Evolutionary conservation across 2,329 filamentous ascomycete genomes (phyloP).

Genomic region (Colletotrichum magnum): DNA sequence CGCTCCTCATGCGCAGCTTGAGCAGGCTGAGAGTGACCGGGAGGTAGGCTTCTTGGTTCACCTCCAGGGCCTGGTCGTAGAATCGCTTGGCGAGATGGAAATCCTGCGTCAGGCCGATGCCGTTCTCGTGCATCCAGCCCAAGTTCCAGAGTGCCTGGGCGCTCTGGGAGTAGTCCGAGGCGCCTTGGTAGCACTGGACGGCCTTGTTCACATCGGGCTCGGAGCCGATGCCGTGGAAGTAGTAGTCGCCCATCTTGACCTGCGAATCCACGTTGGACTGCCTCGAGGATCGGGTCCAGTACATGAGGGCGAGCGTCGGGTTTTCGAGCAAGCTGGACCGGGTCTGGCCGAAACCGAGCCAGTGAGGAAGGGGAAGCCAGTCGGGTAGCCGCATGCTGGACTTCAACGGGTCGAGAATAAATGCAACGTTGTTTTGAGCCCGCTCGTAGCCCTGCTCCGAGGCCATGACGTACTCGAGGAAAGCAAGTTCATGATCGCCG

Average conservation of each 20-base stretch:
- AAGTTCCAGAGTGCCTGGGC: conserved; percentile 97
- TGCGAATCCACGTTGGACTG: conserved; percentile 94
- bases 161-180: conserved; percentile 90
- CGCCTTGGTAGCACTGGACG: conserved; percentile 91
- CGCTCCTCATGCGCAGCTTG: conserved; percentile 87
- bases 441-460: conserved; percentile 94
- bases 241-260: conserved; percentile 99
- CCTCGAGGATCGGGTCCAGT: conserved; percentile 95
- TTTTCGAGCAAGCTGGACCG: conserved; percentile 62
- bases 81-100: conserved; percentile 97
- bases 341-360: conserved; percentile 31
- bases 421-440: conserved; percentile 91
- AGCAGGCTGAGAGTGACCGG: conserved; percentile 91
- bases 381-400: conserved; percentile 71
- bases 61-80: conserved; percentile 92
- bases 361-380: conserved; percentile 34
- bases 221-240: conserved; percentile 85
- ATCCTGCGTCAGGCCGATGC: conserved; percentile 91
- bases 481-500: conserved; percentile 83
- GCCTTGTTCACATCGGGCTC: conserved; percentile 84
- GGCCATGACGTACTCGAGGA: conserved; percentile 87
- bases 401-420: conserved; percentile 82
- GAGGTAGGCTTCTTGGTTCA: conserved; percentile 93
- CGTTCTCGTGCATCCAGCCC: conserved; percentile 99
- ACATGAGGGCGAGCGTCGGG: conserved; percentile 80